Conservation (phyloP, 2,329 filamentous ascomycete species). For the Trichoderma koningiopsis region DNA sequence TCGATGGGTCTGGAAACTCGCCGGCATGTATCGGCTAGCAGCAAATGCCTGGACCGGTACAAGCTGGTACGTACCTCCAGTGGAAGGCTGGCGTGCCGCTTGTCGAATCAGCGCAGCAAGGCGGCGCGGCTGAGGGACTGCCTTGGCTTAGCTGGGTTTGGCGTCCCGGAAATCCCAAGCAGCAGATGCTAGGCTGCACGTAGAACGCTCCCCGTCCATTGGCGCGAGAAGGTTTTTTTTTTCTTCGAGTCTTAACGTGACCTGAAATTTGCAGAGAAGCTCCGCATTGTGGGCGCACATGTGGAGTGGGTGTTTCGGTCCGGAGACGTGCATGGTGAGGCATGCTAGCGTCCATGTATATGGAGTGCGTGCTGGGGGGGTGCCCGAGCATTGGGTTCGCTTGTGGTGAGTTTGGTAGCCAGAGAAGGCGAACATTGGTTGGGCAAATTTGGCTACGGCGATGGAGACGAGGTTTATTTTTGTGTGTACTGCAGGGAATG, state of each 20-base stretch:
- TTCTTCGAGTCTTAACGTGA: constrained; percentile 1
- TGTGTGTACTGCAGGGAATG: background rate
- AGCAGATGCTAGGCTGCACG: background rate
- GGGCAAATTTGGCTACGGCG: background rate
- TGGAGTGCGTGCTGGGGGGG: constrained; percentile 7
- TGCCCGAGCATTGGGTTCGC: constrained; percentile 21
- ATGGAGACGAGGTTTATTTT: background rate
- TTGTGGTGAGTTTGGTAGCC: background rate
- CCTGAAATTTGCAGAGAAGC: constrained; percentile 20
- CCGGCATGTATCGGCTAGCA: constrained; percentile 13
- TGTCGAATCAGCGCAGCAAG: constrained; percentile 14
- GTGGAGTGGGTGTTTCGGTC: constrained; percentile 24
- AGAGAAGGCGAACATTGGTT: background rate
- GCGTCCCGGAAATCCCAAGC: constrained; percentile 14
- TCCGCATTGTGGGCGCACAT: constrained; percentile 18
- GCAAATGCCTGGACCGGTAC: constrained; percentile 7
- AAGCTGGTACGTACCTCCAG: background rate
- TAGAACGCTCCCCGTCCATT: background rate
- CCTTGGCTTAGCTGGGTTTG: background rate
- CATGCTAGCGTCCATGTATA: constrained; percentile 8
- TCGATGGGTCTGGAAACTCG: constrained; percentile 4
- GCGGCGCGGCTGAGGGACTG: constrained; percentile 19
- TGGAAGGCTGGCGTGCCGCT: background rate
- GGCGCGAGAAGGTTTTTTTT: background rate
- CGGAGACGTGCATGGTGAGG: constrained; percentile 25